Evolutionary conservation across 768 basidiomycete species (phyloP).

Genomic region (Lactarius psammicola): DNA sequence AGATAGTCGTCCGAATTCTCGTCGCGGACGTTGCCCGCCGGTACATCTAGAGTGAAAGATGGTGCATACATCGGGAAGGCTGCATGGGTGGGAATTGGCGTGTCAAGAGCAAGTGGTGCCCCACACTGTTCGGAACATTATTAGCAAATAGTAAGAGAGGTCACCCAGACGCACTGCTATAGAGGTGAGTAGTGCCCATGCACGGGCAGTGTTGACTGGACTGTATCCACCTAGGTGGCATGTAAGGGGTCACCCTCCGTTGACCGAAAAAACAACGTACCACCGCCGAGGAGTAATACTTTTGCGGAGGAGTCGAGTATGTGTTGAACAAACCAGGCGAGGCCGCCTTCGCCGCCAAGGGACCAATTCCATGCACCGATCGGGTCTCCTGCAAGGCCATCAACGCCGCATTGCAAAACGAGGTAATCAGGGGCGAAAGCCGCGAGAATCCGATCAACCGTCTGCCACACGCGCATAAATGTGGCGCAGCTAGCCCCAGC

Average conservation of each 20-base stretch:
- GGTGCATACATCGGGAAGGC: conserved; percentile 74
- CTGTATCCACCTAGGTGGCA: conserved; percentile 69
- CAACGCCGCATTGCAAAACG: conserved; percentile 83
- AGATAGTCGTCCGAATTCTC: conserved; percentile 65
- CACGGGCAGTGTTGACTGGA: conserved; percentile 77
- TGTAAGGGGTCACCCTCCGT: neutral
- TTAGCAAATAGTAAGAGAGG: neutral
- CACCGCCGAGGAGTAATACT: conserved; percentile 74
- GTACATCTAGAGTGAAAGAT: conserved; percentile 77
- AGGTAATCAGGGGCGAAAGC: conserved; percentile 74
- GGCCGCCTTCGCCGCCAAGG: conserved; percentile 51
- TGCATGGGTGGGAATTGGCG: conserved; percentile 71
- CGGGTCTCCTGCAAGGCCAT: conserved; percentile 84
- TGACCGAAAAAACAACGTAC: conserved; percentile 38
- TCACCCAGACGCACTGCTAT: conserved; percentile 53
- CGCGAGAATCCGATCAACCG: conserved; percentile 57
- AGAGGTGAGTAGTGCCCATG: conserved; percentile 82
- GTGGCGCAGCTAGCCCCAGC: conserved; percentile 67
- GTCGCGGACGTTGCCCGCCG: conserved; percentile 69
- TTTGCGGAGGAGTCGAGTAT: conserved; percentile 55
- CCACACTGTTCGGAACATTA: conserved; percentile 44
- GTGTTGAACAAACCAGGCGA: conserved; percentile 64
- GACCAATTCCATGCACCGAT: conserved; percentile 73
- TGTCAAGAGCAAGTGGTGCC: conserved; percentile 53
- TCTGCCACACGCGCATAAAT: conserved; percentile 59